Conservation (phyloP, 345 rosid species). For the Corchorus capsularis region DNA sequence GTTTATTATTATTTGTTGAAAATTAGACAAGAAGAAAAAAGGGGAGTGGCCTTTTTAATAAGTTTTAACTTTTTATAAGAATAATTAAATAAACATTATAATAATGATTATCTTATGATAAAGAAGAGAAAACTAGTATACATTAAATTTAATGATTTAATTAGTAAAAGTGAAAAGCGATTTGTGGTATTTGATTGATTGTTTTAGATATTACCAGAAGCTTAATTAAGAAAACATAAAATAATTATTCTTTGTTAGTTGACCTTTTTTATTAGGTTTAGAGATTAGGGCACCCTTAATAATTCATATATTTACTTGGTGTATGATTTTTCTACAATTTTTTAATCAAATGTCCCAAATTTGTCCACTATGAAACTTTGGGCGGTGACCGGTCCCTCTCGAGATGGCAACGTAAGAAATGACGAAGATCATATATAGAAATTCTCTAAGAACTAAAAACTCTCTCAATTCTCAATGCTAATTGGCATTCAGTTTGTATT, state of each 20-base stretch:
- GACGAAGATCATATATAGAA: neutral
- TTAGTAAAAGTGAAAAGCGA: neutral
- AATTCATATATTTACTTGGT: conserved; percentile 15
- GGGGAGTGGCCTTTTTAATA: neutral
- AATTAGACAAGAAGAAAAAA: neutral
- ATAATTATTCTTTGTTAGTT: neutral
- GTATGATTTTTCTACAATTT: neutral
- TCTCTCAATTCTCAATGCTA: neutral
- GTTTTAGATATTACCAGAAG: neutral
- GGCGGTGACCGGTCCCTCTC: neutral
- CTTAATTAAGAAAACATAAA: too few species aligned
- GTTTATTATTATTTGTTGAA: neutral
- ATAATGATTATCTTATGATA: neutral
- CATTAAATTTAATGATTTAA: neutral
- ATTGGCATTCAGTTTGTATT: neutral
- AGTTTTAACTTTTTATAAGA: too few species aligned
- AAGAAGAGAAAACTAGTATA: neutral
- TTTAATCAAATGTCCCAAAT: conserved; percentile 1
- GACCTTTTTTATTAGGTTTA: conserved; percentile 11
- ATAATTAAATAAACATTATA: neutral
- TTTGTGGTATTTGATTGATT: neutral
- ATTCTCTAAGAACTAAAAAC: neutral
- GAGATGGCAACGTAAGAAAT: conserved; percentile 16
- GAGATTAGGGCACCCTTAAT: neutral
- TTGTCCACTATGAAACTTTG: neutral